Evolutionary conservation across 805 yeast genomes (phyloP).

Genomic region (Sugiyamaella valdiviana): DNA sequence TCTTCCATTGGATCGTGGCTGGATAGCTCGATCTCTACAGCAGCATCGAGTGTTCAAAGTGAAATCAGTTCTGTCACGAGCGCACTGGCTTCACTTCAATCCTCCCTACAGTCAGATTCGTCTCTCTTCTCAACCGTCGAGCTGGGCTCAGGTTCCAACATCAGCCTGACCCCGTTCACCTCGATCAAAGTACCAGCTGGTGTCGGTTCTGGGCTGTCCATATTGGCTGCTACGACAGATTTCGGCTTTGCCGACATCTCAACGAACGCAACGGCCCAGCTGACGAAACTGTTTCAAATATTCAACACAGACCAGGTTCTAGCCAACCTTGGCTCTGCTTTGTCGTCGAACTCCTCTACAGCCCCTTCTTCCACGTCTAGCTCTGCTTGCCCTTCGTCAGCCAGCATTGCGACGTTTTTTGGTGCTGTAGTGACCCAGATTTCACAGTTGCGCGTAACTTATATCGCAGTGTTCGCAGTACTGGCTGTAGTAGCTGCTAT

Average conservation of each 20-base stretch:
- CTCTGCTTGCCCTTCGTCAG: not conserved
- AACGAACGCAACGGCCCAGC: not conserved
- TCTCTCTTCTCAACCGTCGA: conserved; percentile 6
- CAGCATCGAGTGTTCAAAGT: conserved; percentile 5
- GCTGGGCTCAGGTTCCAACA: conserved; percentile 5
- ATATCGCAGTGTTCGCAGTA: conserved; percentile 5
- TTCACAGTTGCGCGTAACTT: conserved; percentile 3
- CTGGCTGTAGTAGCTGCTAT: conserved; percentile 11
- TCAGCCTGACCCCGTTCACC: conserved; percentile 7
- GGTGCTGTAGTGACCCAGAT: not conserved
- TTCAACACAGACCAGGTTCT: conserved; percentile 6
- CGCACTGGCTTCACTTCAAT: conserved; percentile 9
- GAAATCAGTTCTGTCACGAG: conserved; percentile 11
- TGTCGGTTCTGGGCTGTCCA: conserved; percentile 3
- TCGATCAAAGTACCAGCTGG: conserved; percentile 7
- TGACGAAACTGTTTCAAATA: not conserved
- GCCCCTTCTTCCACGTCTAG: conserved; percentile 3
- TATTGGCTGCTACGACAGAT: not conserved
- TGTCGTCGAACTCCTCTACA: not conserved
- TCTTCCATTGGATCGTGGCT: conserved; percentile 4
- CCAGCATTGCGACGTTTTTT: not conserved
- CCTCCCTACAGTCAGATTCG: not conserved
- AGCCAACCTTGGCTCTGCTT: conserved; percentile 4
- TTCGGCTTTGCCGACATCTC: conserved; percentile 6
- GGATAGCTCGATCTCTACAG: not conserved